Evolutionary conservation across 2,329 filamentous ascomycete species (phyloP).

Genomic region (Cadophora malorum): DNA sequence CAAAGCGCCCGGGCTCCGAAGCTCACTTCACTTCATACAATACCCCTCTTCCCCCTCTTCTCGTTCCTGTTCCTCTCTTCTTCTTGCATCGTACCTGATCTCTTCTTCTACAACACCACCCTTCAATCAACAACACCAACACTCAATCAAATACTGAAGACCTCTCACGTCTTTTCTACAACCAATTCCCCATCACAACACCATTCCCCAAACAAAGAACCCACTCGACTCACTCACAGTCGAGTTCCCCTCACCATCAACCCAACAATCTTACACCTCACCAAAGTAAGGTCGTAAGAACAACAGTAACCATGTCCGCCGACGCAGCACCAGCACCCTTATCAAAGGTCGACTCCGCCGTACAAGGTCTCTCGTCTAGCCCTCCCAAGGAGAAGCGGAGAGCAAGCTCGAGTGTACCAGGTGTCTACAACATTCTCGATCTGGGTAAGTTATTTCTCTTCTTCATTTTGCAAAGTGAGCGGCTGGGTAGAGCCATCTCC

Average conservation of each 20-base stretch:
- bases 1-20: conserved; percentile 12
- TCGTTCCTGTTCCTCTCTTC: conserved; percentile 18
- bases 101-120: conserved; percentile 25
- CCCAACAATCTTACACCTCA: conserved; percentile 21
- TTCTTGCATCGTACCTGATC: conserved; percentile 38
- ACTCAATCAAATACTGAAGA: conserved; percentile 11
- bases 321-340: conserved; percentile 58
- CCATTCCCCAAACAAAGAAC: conserved; percentile 8
- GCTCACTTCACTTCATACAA: conserved; percentile 10
- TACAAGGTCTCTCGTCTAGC: conserved; percentile 76
- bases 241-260: conserved; percentile 16
- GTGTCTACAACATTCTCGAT: conserved; percentile 83
- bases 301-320: conserved; percentile 58
- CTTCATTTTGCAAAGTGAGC: not conserved
- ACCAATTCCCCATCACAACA: conserved; percentile 6
- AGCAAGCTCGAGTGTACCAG: conserved; percentile 74
- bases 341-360: conserved; percentile 89
- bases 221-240: conserved; percentile 1
- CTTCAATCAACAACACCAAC: not conserved
- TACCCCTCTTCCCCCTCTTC: conserved; percentile 16
- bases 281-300: conserved; percentile 24
- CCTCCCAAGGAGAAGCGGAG: conserved; percentile 72
- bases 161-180: not conserved
- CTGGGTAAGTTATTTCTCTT: conserved; percentile 67
- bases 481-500: not conserved